Base-by-base conservation (phyloP, 2,329 filamentous ascomycete genomes). In the Rosellinia necatrix region DNA sequence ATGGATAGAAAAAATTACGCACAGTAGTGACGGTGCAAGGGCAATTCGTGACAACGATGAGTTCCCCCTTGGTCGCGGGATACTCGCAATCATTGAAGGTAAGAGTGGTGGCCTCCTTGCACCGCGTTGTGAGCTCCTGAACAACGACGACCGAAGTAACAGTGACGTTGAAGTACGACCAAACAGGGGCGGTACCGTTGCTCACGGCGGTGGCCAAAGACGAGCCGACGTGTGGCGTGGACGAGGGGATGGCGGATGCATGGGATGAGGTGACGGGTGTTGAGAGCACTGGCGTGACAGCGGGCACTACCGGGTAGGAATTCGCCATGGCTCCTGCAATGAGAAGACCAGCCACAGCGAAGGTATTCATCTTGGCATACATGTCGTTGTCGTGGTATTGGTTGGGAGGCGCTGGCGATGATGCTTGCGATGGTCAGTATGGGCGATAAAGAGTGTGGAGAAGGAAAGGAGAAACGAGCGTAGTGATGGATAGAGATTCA, bases 1-100 rank as follows among this genome's bases (percentile, higher is more conserved):
- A 19, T 17, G 13, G 30, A 29, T 12, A 50, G 21, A 7, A 10
- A 17, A 19, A 43, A 38, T 38, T 2, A 61, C 68, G 53, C 64
- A 71, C 69, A 5, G 61, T 69, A 22, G 68, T 66, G 35, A 73
- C 59, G 40, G 79, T 81, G 75, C 80, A 82, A 55, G 79, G 78
- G 71, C 80, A 83, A 68, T 82, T 73, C 32, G 75, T 77, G 53
- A 87, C 78, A 65, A 80, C 84, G 61, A 85, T 71, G 52, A 79
- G 80, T 64, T 81, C 72, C 58, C 83, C 77, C 68, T 77, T 74
- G 49, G 78, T 80, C 64, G 84, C 76, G 43, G 79, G 78, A 75
- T 81, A 85, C 44, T 74, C 74, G 69, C 78, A 76, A 67, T 72
- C 71, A 66, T 77, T 77, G 70, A 80, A 73, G 61, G 75, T 80